Conservation (phyloP, 345 rosid genomes). For the Brassica rapa region DNA sequence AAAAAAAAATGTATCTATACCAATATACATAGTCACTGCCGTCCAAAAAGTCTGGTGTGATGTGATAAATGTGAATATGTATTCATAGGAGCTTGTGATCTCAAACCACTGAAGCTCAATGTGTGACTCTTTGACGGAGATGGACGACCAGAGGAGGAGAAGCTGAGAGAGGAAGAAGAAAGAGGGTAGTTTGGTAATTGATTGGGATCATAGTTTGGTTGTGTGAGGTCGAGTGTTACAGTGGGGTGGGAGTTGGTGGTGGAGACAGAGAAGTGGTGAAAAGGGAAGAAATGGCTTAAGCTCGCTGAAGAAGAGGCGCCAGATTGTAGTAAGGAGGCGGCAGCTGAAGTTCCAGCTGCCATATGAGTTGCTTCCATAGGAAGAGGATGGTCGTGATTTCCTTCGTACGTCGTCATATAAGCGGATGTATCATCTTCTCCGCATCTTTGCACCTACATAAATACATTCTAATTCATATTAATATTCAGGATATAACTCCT, state of each 20-base stretch:
- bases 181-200: slow-evolving; percentile 36
- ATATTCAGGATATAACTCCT: not conserved
- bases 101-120: slow-evolving; percentile 35
- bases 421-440: slow-evolving; percentile 42
- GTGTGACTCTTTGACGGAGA: slow-evolving; percentile 23
- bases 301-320: slow-evolving; percentile 41
- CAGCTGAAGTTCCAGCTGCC: slow-evolving; percentile 51
- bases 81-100: slow-evolving; percentile 26
- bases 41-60: slow-evolving; percentile 25
- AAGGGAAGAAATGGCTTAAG: slow-evolving; percentile 32
- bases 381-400: slow-evolving; percentile 49
- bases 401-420: slow-evolving; percentile 46
- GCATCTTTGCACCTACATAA: slow-evolving; percentile 46
- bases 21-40: not conserved
- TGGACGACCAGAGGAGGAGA: slow-evolving; percentile 40
- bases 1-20: not conserved
- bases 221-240: slow-evolving; percentile 64
- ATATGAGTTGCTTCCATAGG: slow-evolving; percentile 47
- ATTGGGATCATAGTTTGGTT: slow-evolving; percentile 37
- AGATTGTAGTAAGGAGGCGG: slow-evolving; percentile 45
- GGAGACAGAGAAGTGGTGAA: slow-evolving; percentile 49
- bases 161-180: slow-evolving; percentile 46
- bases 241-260: slow-evolving; percentile 60
- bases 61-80: slow-evolving; percentile 27
- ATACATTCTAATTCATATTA: not conserved